A percentile compares a stretch with the other conserved stretches of the same genome.
Conservation (phyloP, 176 grass and related monocot genomes). For the Oryza brachyantha region DNA sequence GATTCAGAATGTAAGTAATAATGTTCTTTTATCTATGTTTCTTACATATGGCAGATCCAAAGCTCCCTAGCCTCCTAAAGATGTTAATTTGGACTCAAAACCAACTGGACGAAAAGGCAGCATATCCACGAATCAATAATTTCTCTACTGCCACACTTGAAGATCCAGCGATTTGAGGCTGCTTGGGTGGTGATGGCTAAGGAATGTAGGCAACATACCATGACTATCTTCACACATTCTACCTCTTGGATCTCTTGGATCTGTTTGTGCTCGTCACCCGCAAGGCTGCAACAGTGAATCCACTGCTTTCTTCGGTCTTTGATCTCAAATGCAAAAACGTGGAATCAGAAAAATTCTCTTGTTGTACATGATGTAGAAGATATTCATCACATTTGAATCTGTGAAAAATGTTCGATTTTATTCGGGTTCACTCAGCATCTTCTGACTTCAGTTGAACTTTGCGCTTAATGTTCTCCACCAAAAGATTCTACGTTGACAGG, state of each 20-base stretch:
- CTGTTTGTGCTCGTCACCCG: not conserved
- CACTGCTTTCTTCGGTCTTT: slow-evolving; percentile 9
- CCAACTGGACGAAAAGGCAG: slow-evolving; percentile 80
- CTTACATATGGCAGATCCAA: slow-evolving; percentile 57
- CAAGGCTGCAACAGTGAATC: not conserved
- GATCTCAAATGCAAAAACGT: slow-evolving; percentile 22
- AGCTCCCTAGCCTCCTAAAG: slow-evolving; percentile 91
- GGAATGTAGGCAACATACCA: slow-evolving; percentile 11
- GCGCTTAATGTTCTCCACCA: not conserved
- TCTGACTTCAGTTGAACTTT: not conserved
- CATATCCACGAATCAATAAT: slow-evolving; percentile 74
- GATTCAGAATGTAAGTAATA: not conserved
- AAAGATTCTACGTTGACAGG: not conserved
- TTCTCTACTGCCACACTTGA: slow-evolving; percentile 61
- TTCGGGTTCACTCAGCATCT: slow-evolving; percentile 2
- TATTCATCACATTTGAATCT: slow-evolving; percentile 11
- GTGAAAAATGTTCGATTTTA: slow-evolving; percentile 29
- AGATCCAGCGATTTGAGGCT: slow-evolving; percentile 64
- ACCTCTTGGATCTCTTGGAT: slow-evolving; percentile 6
- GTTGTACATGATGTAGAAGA: slow-evolving; percentile 41
- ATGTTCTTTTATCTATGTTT: slow-evolving; percentile 4
- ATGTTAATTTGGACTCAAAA: slow-evolving; percentile 91
- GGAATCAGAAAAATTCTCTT: not conserved
- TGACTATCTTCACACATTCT: not conserved
- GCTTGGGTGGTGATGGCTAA: not conserved